A percentile compares a stretch with the other conserved stretches of the same genome.
Evolutionary conservation across 495 filamentous ascomycete genomes (phyloP).

Genomic region (Chlorociboria aeruginascens): DNA sequence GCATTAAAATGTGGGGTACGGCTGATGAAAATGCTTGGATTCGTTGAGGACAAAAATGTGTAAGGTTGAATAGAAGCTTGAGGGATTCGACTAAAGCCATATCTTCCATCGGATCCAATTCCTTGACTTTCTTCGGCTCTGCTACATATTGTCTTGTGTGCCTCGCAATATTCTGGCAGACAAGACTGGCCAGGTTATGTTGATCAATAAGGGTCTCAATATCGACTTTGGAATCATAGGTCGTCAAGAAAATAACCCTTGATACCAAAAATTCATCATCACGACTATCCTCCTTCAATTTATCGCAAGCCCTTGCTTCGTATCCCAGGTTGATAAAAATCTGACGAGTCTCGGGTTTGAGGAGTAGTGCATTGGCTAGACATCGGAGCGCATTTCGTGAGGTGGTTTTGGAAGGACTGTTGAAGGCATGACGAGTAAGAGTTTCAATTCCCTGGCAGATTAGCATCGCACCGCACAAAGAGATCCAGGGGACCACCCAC

Average conservation of each 20-base stretch:
- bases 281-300: conserved; percentile 59
- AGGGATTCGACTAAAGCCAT: conserved; percentile 75
- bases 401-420: conserved; percentile 41
- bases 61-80: conserved; percentile 84
- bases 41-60: conserved; percentile 53
- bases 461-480: conserved; percentile 2
- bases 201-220: conserved; percentile 58
- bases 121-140: conserved; percentile 18
- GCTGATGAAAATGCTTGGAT: conserved; percentile 48
- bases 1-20: conserved; percentile 58
- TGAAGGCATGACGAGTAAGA: conserved; percentile 61
- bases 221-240: conserved; percentile 65
- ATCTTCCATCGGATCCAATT: conserved; percentile 51
- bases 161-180: conserved; percentile 53
- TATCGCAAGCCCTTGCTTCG: conserved; percentile 54
- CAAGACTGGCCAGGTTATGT: conserved; percentile 54
- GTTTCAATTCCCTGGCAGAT: conserved; percentile 57
- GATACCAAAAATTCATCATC: conserved; percentile 85
- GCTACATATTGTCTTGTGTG: conserved; percentile 47
- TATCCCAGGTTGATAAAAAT: conserved; percentile 72
- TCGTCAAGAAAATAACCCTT: conserved; percentile 74
- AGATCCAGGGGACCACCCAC: conserved; percentile 28
- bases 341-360: conserved; percentile 60
- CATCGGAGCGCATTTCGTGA: conserved; percentile 73
- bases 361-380: conserved; percentile 75